Evolutionary conservation across 305 asterid species (phyloP), one percentile per base, ranked within the genome.

Genomic region (Ilex paraguariensis): DNA sequence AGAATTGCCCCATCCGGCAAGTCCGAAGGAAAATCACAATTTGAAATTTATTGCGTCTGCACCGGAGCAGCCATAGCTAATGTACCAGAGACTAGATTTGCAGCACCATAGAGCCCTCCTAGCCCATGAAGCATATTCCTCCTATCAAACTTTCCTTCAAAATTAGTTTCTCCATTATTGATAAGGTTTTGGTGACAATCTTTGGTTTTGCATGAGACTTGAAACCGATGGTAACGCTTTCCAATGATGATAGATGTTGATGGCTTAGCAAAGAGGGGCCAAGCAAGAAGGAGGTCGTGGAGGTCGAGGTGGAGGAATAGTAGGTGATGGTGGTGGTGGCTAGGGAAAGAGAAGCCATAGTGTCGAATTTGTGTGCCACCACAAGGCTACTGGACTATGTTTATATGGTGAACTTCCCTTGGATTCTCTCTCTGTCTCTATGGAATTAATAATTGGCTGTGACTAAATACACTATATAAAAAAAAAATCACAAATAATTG

Each of bases 101-200:
- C 66, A 0, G 86, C 77, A 10, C 85, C 81, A 54, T 77, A 82
- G 16, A 79, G 62, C 7, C 88, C 83, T 5, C 85, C 84, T 12
- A 82, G 36, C 1, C 88, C 84, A 1, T 80, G 78, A 13, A 82
- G 77, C 73, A 82, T 58, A 79, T 77, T 71, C 39, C 88, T 57
- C 10, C 88, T 70, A 72, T 82, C 87, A 9, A 82, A 32, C 56
- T 62, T 59, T 17, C 66, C 57, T 28, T 59, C 33, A 2, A 56
- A n/a, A 10, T 60, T 21, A 21, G 28, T 12, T 31, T 67, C 71
- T 17, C 5, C 53, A 12, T 13, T 46, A 46, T 46, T 21, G 13
- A 2, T 13, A 0, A 13, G 21, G 36, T 21, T 54, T 7, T 65
- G 33, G 48, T 50, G 56, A 15, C 48, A n/a, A 53, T 48, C 65